Evolutionary conservation across 805 yeast genomes (phyloP).

Genomic region (Ogataea ganodermae): DNA sequence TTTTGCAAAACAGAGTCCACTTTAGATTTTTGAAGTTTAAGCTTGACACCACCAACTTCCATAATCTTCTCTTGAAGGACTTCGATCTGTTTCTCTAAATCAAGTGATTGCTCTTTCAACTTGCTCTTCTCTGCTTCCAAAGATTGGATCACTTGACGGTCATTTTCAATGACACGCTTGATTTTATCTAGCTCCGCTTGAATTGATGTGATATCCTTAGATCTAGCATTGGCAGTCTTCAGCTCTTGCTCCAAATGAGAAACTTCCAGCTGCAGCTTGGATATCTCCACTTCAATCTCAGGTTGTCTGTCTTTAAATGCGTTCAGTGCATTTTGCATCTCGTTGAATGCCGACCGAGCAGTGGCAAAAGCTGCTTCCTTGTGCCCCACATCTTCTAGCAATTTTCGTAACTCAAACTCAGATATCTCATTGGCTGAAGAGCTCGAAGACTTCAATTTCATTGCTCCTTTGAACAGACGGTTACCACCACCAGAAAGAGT

Average conservation of each 20-base stretch:
- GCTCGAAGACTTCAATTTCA: conserved; percentile 54
- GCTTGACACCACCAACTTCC: conserved; percentile 87
- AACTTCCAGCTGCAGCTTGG: conserved; percentile 63
- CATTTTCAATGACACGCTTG: conserved; percentile 19
- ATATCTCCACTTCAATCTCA: conserved; percentile 60
- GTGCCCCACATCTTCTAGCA: conserved; percentile 52
- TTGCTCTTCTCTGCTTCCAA: conserved; percentile 32
- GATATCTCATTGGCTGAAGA: conserved; percentile 38
- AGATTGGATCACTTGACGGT: conserved; percentile 36
- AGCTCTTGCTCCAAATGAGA: conserved; percentile 58
- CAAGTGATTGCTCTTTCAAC: conserved; percentile 56
- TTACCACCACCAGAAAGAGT: conserved; percentile 97
- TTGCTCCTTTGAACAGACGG: conserved; percentile 67
- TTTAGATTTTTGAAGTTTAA: conserved; percentile 76
- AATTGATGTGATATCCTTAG: conserved; percentile 39
- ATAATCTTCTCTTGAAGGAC: conserved; percentile 73
- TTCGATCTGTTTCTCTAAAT: conserved; percentile 56
- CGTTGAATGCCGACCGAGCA: conserved; percentile 51
- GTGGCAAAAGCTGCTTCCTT: conserved; percentile 56
- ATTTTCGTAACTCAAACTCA: conserved; percentile 55
- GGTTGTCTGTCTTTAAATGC: conserved; percentile 69
- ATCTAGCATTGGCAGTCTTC: conserved; percentile 44
- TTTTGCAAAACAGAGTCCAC: conserved; percentile 75
- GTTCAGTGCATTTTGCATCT: conserved; percentile 61
- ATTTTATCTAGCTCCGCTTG: conserved; percentile 19